Percentiles rank a stretch among this genome's conserved stretches.
These are phyloP conservation scores for Mortierella sp. DNA, from an alignment of 371 early-diverging fungal genomes.

Conservation along the genomic window DNA sequence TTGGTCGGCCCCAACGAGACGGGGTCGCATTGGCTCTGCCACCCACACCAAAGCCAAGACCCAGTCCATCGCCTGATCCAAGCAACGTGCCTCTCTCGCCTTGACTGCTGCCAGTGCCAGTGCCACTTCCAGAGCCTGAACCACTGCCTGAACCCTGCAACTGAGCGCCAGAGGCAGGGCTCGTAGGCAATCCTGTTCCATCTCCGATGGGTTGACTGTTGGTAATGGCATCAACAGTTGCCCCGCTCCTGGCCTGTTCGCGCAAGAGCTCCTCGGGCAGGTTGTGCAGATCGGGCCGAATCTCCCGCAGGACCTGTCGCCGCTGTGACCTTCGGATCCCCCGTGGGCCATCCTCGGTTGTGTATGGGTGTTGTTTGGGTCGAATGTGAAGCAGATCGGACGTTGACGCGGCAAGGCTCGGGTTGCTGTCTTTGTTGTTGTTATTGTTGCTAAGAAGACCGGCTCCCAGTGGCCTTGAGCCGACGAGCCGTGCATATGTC, in stretches of 20 bases:
- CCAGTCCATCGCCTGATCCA: constrained; percentile 40
- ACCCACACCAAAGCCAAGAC: constrained; percentile 41
- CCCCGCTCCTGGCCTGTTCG: constrained; percentile 46
- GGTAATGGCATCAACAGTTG: constrained; percentile 30
- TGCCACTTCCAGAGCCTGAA: constrained; percentile 7
- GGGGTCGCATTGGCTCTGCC: constrained; percentile 28
- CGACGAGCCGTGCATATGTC: constrained; percentile 25
- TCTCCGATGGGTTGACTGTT: constrained; percentile 5
- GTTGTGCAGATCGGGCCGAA: constrained; percentile 44
- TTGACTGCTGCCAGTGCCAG: constrained; percentile 1
- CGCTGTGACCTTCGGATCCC: constrained; percentile 41
- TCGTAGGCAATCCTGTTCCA: constrained; percentile 4
- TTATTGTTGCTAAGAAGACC: background rate
- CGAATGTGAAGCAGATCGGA: constrained; percentile 40
- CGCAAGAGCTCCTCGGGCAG: constrained; percentile 47
- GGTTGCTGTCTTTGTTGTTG: background rate
- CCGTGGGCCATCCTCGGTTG: constrained; percentile 36
- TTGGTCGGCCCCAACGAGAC: constrained; percentile 27
- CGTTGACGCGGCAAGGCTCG: background rate
- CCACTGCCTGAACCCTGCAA: background rate
- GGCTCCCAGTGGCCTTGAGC: constrained; percentile 6
- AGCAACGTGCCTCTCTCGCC: constrained; percentile 37
- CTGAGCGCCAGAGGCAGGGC: background rate
- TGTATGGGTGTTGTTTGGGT: constrained; percentile 41
- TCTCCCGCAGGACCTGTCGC: constrained; percentile 36